These are phyloP conservation scores for Trichoderma endophyticum DNA, from an alignment of 2,329 filamentous ascomycete species.

Conservation along the genomic window DNA sequence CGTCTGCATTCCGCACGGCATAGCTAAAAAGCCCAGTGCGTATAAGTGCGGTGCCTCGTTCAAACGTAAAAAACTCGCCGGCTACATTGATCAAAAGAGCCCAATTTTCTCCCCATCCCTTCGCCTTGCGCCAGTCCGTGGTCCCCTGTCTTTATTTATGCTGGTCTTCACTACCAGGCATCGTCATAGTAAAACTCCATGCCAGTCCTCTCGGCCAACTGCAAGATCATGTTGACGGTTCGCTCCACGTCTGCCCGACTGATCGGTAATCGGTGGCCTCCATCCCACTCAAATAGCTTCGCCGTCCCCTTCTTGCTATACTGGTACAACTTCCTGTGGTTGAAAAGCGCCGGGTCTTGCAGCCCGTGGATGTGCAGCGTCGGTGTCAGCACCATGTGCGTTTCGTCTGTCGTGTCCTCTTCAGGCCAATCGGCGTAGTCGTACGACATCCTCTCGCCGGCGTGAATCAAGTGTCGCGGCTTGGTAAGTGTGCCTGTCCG, in stretches of 20 bases:
- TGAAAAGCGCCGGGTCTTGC: constrained; percentile 58
- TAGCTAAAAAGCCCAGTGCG: neutral
- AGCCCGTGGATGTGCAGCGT: constrained; percentile 45
- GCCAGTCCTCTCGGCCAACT: constrained; percentile 24
- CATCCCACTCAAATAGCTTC: constrained; percentile 68
- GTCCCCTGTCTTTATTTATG: neutral
- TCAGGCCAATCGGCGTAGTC: constrained; percentile 41
- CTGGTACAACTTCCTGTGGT: constrained; percentile 47
- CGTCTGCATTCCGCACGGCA: neutral
- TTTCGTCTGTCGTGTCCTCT: constrained; percentile 35
- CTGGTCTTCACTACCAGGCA: neutral
- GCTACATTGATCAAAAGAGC: neutral
- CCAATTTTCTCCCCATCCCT: neutral
- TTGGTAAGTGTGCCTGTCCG: constrained; percentile 45
- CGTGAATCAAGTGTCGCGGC: constrained; percentile 40
- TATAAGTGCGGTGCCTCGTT: neutral
- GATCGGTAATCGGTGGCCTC: constrained; percentile 67
- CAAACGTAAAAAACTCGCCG: neutral
- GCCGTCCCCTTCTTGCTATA: constrained; percentile 57
- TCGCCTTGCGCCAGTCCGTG: neutral
- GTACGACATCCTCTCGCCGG: constrained; percentile 20
- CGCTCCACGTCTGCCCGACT: constrained; percentile 62
- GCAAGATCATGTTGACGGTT: constrained; percentile 28
- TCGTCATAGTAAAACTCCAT: constrained; percentile 1
- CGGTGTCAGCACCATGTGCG: constrained; percentile 32